These are phyloP conservation scores for Aegle marmelos DNA, from an alignment of 345 rosid species.

Conservation along the genomic window DNA sequence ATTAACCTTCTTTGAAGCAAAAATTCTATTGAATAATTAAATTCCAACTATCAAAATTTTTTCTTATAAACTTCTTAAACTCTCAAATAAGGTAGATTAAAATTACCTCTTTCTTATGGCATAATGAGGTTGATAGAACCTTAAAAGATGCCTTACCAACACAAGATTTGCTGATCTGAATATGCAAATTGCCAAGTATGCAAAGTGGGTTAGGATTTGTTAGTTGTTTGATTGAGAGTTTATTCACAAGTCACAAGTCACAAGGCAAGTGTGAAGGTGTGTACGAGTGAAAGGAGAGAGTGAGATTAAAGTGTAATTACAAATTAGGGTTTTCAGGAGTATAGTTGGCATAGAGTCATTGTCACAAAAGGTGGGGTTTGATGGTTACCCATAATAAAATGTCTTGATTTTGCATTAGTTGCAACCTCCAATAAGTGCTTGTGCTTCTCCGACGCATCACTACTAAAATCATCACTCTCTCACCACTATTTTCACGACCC, in stretches of 20 bases:
- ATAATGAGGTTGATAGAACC: background rate
- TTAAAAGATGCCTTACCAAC: background rate
- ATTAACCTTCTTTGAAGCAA: too few relatives aligned
- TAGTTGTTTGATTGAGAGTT: constrained; percentile 3
- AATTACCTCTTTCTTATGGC: background rate
- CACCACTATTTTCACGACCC: background rate
- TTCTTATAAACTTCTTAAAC: too few relatives aligned
- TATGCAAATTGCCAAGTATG: background rate
- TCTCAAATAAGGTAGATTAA: background rate
- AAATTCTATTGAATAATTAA: too few relatives aligned
- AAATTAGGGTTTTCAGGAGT: background rate
- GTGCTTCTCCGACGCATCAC: constrained; percentile 33
- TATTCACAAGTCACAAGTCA: constrained; percentile 25
- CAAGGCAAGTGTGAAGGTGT: constrained; percentile 24
- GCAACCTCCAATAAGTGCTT: constrained; percentile 22
- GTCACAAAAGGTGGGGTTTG: constrained; percentile 22
- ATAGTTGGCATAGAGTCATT: constrained; percentile 31
- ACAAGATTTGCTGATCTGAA: background rate
- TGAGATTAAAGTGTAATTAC: constrained; percentile 1
- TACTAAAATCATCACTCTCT: constrained; percentile 6
- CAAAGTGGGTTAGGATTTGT: background rate
- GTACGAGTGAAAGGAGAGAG: background rate
- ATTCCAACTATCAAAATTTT: too few relatives aligned
- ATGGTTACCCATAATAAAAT: constrained; percentile 20
- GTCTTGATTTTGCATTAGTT: constrained; percentile 23